Base-by-base conservation (phyloP, 768 basidiomycete species). In the Pleurotus sapidus region DNA sequence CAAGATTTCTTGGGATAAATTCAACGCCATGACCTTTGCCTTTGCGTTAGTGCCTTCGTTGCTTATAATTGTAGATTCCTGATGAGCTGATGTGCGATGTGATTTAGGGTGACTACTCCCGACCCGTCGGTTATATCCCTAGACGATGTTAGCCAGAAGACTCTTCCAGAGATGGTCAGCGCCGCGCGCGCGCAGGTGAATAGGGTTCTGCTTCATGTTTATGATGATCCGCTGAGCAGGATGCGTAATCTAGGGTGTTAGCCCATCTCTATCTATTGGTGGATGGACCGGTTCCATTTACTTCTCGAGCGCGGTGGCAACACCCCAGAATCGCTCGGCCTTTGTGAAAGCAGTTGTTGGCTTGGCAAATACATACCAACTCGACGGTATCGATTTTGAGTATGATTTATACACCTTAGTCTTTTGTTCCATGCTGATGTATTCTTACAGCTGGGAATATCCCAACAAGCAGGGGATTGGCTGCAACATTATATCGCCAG, bases 381-480 rank as follows among this genome's bases (percentile, higher is more conserved):
- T 89, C 3, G 87, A 87, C 61, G 84, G 86, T 3, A 63, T 90
- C 55, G 79, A 86, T 60, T 75, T 78, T 55, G 80, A 81, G 80
- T 82, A 65, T 47, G 78, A 60, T 3, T 12, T 57, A 15, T 43
- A 14, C 34, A 2, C 59, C 30, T 9, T 46, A 25, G 46, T 46
- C 25, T n/a, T 12, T 4, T 34, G 18, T 30, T 18, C n/a, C 15
- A 38, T 39, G 15, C 55, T 30, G 42, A 15, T 18, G 6, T 20
- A 23, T 18, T 17, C 14, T 55, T 12, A 40, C 23, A 93, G 91
- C 65, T 95, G 93, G 93, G 94, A 96, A 73, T 95, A 90, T 68
- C 94, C 94, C 1, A 81, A 75, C 56, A 67, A 72, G 5, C 77
- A 79, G 60, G 94, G 93, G 20, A 79, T 88, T 5, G 84, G 83